phyloP scores from a whole-genome alignment of 345 rosid species.

The Brassica juncea region DNA sequence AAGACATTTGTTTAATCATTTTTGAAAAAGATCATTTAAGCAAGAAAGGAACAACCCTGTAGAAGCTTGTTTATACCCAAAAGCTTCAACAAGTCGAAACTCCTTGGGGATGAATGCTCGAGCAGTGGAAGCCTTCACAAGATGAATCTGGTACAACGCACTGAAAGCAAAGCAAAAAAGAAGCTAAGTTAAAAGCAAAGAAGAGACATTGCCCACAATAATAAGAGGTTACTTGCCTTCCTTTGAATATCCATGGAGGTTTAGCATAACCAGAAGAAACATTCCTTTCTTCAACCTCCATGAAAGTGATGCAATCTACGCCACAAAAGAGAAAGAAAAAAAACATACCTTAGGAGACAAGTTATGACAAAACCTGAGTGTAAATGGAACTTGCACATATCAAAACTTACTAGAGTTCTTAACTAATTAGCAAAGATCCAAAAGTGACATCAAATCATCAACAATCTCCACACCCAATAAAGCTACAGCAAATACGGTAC shows the following conservation, averaged over 20 bases:
- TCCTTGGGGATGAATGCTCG: conserved; percentile 80
- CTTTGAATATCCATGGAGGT: conserved; percentile 92
- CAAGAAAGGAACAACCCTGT: not conserved
- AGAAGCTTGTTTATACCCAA: conserved; percentile 52
- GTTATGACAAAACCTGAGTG: conserved; percentile 9
- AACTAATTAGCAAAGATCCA: conserved; percentile 6
- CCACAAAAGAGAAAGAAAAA: not conserved
- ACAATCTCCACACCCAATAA: not conserved
- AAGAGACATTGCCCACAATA: not conserved
- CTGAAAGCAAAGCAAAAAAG: conserved; percentile 46
- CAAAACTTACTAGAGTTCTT: not conserved
- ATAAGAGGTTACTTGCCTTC: conserved; percentile 59
- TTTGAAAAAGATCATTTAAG: not conserved
- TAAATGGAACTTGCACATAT: not conserved
- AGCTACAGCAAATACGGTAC: not conserved
- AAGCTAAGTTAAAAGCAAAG: not conserved
- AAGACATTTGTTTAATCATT: not conserved
- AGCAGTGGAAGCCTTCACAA: conserved; percentile 86
- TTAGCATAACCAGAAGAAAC: conserved; percentile 64
- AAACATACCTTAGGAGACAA: conserved; percentile 31
- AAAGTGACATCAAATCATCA: not conserved
- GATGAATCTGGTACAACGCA: conserved; percentile 94
- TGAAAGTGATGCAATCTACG: conserved; percentile 33
- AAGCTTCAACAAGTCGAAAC: conserved; percentile 85
- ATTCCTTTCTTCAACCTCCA: conserved; percentile 54